Evolutionary conservation across 2,329 filamentous ascomycete genomes (phyloP), one percentile per base, ranked within the genome.

Genomic region (Colletotrichum camelliae): DNA sequence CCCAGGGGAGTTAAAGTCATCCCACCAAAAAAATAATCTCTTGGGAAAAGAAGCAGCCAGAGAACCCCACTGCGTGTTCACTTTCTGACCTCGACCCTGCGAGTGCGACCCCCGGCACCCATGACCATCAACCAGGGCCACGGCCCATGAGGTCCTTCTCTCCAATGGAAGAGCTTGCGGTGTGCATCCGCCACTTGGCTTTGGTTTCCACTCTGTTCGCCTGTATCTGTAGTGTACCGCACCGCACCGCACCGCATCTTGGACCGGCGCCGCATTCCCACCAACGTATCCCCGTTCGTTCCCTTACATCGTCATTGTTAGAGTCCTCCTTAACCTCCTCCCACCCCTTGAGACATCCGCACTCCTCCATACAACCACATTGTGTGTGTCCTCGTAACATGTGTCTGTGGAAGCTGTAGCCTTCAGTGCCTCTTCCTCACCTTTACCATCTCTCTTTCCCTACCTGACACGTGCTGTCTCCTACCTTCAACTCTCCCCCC

Each of bases 251-350:
- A 27, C 48, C n/a, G 43, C 43, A 52, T 52, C 43, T 21, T 24
- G 43, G n/a, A 39, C 12, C 29, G 33, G 60, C 31, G 21, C 33
- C 33, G 60, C 60, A 64, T 39, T 64, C 61, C 67, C 60, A 72
- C 72, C 68, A 39, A 43, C 55, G 29, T 13, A 52, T 52, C 43
- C 43, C 60, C 70, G 58, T 27, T 24, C 68, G 29, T 76, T 69
- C 65, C 70, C 70, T 76, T 74, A 69, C 74, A 76, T 76, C 74
- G 74, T 76, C 74, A 76, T 65, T 69, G 58, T 64, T 27, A 48
- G 33, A 58, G 68, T 39, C 55, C 62, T 35, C 33, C 33, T 62
- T 37, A 48, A 64, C 39, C 52, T 58, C 29, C 61, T 52, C 29
- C 29, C 67, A 68, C 64, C 65, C 74, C 67, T 35, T 76, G 65